Percentiles rank a stretch among this genome's conserved stretches.
Evolutionary conservation across 108 stramenopile genomes (phyloP).

Genomic region (Cyclotella atomus): DNA sequence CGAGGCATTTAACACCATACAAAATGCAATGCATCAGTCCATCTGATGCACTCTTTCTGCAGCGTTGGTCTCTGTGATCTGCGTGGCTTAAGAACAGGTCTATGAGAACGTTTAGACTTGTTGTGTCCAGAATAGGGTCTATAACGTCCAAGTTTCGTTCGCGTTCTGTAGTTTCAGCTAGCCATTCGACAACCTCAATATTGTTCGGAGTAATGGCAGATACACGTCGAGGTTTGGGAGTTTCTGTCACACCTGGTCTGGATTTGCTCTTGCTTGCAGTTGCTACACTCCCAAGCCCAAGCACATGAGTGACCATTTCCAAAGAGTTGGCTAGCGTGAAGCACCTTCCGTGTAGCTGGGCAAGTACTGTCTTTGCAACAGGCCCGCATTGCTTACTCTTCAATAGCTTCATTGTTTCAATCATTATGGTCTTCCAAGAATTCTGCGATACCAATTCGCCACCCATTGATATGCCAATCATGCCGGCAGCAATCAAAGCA

Average conservation of each 20-base stretch:
- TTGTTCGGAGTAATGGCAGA: constrained; percentile 25
- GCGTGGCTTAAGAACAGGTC: constrained; percentile 52
- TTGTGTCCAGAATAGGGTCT: constrained; percentile 48
- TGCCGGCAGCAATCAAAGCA: constrained; percentile 54
- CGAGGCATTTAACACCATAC: constrained; percentile 48
- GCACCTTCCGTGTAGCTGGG: constrained; percentile 55
- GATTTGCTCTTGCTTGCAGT: constrained; percentile 37
- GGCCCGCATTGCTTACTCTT: constrained; percentile 57
- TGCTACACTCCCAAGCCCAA: constrained; percentile 47
- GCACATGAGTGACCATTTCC: constrained; percentile 50
- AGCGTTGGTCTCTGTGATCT: constrained; percentile 58
- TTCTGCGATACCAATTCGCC: constrained; percentile 43
- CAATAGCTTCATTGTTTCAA: constrained; percentile 59
- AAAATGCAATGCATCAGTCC: constrained; percentile 50
- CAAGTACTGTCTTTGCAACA: constrained; percentile 54
- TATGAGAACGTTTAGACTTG: constrained; percentile 36
- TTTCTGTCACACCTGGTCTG: constrained; percentile 13
- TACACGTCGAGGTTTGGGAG: constrained; percentile 30
- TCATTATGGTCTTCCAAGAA: constrained; percentile 61
- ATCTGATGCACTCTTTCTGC: constrained; percentile 51
- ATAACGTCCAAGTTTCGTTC: constrained; percentile 49
- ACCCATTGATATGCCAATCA: constrained; percentile 59
- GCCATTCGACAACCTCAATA: constrained; percentile 60
- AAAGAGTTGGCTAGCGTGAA: constrained; percentile 56
- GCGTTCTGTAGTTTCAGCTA: constrained; percentile 53